Conservation (phyloP, 495 filamentous ascomycete genomes). For the Aspergillus mulundensis region DNA sequence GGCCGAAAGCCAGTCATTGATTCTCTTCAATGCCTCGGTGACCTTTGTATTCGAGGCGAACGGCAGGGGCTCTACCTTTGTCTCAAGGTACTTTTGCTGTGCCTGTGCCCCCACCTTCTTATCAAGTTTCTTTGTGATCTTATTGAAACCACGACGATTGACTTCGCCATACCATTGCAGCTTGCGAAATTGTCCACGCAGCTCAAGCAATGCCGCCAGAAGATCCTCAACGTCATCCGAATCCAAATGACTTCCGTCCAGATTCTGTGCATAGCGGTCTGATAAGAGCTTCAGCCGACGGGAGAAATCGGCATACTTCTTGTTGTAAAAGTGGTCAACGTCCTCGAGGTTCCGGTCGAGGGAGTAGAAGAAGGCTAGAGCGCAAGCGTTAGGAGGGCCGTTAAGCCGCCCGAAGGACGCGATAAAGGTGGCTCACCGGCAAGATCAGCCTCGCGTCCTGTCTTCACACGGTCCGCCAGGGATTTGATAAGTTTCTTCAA, state of each 20-base stretch:
- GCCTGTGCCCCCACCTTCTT: slow-evolving; percentile 75
- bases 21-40: slow-evolving; percentile 60
- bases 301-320: slow-evolving; percentile 77
- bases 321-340: slow-evolving; percentile 93
- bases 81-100: slow-evolving; percentile 77
- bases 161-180: slow-evolving; percentile 98
- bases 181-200: slow-evolving; percentile 81
- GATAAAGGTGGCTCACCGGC: slow-evolving; percentile 50
- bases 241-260: slow-evolving; percentile 51
- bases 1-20: slow-evolving; percentile 88
- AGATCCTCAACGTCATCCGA: slow-evolving; percentile 84
- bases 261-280: slow-evolving; percentile 69
- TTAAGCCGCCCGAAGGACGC: slow-evolving; percentile 5
- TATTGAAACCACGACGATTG: slow-evolving; percentile 89
- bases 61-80: slow-evolving; percentile 77
- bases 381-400: slow-evolving; percentile 23
- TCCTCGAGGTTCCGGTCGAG: slow-evolving; percentile 95
- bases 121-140: slow-evolving; percentile 97
- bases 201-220: slow-evolving; percentile 80
- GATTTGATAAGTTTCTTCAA: slow-evolving; percentile 93
- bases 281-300: slow-evolving; percentile 80
- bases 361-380: slow-evolving; percentile 83
- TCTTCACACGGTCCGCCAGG: slow-evolving; percentile 56
- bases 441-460: slow-evolving; percentile 72
- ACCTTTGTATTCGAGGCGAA: slow-evolving; percentile 77